Conservation (phyloP, 257 asterid genomes). For the Nicotiana paniculata region DNA sequence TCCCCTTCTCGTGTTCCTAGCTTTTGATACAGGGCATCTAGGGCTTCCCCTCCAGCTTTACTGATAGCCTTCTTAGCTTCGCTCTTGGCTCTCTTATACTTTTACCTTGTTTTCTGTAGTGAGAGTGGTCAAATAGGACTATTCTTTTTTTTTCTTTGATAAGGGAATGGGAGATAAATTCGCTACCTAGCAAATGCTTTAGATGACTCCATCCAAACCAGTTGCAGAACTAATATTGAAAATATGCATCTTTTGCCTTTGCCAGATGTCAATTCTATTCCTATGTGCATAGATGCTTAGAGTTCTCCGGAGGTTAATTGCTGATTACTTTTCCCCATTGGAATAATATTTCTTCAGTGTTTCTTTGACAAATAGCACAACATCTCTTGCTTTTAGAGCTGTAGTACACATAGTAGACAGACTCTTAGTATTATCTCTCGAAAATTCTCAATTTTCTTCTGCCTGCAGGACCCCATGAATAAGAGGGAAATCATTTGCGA, state of each 20-base stretch:
- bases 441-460: background rate
- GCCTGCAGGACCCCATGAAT: conserved; percentile 45
- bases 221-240: background rate
- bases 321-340: background rate
- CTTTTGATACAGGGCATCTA: too few relatives aligned
- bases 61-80: too few relatives aligned
- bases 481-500: conserved; percentile 57
- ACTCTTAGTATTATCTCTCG: background rate
- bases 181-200: background rate
- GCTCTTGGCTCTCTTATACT: too few relatives aligned
- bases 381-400: background rate
- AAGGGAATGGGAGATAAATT: too few relatives aligned
- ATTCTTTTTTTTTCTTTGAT: too few relatives aligned
- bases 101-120: too few relatives aligned
- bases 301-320: too few relatives aligned
- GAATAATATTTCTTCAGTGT: background rate
- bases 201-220: background rate
- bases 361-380: background rate
- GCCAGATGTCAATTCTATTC: background rate
- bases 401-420: background rate
- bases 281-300: background rate
- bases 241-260: background rate
- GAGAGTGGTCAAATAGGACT: too few relatives aligned
- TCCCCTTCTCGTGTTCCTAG: too few relatives aligned
- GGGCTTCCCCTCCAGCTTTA: too few relatives aligned